Evolutionary conservation across 345 rosid genomes (phyloP).

Genomic region (Hypericum perforatum): DNA sequence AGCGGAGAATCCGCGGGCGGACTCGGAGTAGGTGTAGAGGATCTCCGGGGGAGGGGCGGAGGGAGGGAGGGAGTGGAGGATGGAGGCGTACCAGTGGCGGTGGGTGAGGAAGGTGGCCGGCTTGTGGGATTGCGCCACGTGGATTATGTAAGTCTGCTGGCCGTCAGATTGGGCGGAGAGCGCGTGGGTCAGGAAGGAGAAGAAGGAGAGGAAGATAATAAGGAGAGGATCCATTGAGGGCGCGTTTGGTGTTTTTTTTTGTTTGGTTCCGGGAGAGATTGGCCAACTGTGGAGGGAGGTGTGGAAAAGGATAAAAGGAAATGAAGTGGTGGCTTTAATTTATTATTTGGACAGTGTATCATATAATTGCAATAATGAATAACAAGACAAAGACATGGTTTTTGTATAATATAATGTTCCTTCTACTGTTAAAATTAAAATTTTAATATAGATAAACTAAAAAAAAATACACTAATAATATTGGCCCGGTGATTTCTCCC

Average conservation of each 20-base stretch:
- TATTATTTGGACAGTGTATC: no score
- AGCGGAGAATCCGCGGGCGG: slow-evolving; percentile 73
- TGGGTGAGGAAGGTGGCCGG: slow-evolving; percentile 54
- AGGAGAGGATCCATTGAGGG: not conserved
- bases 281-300: no score
- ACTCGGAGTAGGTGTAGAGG: slow-evolving; percentile 57
- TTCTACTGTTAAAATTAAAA: no score
- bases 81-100: slow-evolving; percentile 55
- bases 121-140: slow-evolving; percentile 18
- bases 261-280: no score
- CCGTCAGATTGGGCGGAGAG: not conserved
- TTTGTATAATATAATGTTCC: no score
- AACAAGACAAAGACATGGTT: no score
- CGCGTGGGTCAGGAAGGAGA: not conserved
- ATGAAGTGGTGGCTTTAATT: no score
- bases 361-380: no score
- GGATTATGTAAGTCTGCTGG: slow-evolving; percentile 5
- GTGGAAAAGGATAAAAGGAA: no score
- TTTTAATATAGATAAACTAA: no score
- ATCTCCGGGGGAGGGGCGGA: slow-evolving; percentile 43
- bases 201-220: not conserved
- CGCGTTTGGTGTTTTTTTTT: not conserved
- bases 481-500: no score
- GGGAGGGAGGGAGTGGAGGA: slow-evolving; percentile 48
- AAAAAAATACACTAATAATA: no score